Percentiles rank a stretch among this genome's conserved stretches.
phyloP scores from a whole-genome alignment of 805 yeast genomes.

The Pichia pseudocactophila region DNA sequence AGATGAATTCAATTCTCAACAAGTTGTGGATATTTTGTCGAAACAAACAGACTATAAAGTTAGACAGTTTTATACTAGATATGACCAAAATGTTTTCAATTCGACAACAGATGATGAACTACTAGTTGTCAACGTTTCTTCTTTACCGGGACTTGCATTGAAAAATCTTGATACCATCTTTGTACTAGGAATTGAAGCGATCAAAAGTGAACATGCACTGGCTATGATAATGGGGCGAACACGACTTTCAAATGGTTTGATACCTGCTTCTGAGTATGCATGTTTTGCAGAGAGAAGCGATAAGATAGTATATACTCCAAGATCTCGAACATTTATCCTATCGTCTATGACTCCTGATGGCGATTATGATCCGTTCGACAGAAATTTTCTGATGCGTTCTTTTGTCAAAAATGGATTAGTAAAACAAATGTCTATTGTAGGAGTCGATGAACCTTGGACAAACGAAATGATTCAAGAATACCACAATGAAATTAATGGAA shows the following conservation, averaged over 20 bases:
- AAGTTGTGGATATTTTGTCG: slow-evolving; percentile 7
- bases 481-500: slow-evolving; percentile 10
- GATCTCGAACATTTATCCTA: slow-evolving; percentile 16
- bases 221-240: slow-evolving; percentile 22
- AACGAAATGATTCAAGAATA: slow-evolving; percentile 9
- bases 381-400: slow-evolving; percentile 26
- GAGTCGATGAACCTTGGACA: slow-evolving; percentile 16
- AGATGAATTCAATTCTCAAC: slow-evolving; percentile 19
- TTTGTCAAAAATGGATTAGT: slow-evolving; percentile 22
- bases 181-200: slow-evolving; percentile 26
- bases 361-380: slow-evolving; percentile 17
- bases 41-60: slow-evolving; percentile 10
- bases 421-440: slow-evolving; percentile 16
- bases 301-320: slow-evolving; percentile 3
- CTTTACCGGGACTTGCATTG: slow-evolving; percentile 23
- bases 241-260: slow-evolving; percentile 17
- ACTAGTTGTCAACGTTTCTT: slow-evolving; percentile 18
- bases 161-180: slow-evolving; percentile 21
- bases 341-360: slow-evolving; percentile 18
- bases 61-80: slow-evolving; percentile 10
- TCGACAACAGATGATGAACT: slow-evolving; percentile 11
- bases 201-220: slow-evolving; percentile 18
- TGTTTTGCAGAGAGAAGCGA: slow-evolving; percentile 9
- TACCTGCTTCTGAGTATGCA: slow-evolving; percentile 13
- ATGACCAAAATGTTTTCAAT: slow-evolving; percentile 14